Evolutionary conservation across 352 stramenopile genomes (phyloP).

Genomic region (Plasmopara halstedii): DNA sequence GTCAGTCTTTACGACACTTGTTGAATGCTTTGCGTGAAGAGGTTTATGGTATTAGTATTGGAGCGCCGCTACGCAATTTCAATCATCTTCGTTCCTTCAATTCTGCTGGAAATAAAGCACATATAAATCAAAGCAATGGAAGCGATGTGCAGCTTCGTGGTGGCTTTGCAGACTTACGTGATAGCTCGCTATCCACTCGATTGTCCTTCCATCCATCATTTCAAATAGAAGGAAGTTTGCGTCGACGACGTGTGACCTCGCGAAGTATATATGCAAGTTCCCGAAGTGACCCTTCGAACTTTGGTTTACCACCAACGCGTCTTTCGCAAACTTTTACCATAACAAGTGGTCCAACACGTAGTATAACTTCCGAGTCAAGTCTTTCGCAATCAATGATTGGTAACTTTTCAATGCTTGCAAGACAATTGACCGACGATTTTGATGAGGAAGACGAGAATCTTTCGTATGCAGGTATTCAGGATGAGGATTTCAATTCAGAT

Average conservation of each 20-base stretch:
- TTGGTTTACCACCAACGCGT: slow-evolving; percentile 26
- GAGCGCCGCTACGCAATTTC: slow-evolving; percentile 2
- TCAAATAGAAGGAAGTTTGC: slow-evolving; percentile 13
- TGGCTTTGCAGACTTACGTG: slow-evolving; percentile 26
- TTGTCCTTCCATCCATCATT: slow-evolving; percentile 12
- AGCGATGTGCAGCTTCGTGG: slow-evolving; percentile 20
- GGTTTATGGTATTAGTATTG: slow-evolving; percentile 57
- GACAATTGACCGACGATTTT: slow-evolving; percentile 52
- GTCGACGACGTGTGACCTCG: slow-evolving; percentile 17
- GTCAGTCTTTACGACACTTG: slow-evolving; percentile 45
- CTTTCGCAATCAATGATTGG: slow-evolving; percentile 64
- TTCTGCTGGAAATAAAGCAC: background rate
- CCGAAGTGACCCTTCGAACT: slow-evolving; percentile 22
- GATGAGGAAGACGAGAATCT: slow-evolving; percentile 40
- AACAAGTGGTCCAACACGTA: slow-evolving; percentile 19
- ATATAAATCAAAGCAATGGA: slow-evolving; percentile 1
- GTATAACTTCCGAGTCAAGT: slow-evolving; percentile 53
- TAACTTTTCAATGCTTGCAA: slow-evolving; percentile 62
- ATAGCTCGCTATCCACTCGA: slow-evolving; percentile 30
- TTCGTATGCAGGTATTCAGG: slow-evolving; percentile 28
- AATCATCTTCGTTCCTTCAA: slow-evolving; percentile 5
- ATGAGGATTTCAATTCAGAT: slow-evolving; percentile 26
- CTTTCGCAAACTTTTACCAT: slow-evolving; percentile 45
- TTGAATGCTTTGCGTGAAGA: slow-evolving; percentile 54
- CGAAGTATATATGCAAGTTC: slow-evolving; percentile 24